Evolutionary conservation across 2,329 filamentous ascomycete species (phyloP).

Genomic region (Microdochium bolleyi): DNA sequence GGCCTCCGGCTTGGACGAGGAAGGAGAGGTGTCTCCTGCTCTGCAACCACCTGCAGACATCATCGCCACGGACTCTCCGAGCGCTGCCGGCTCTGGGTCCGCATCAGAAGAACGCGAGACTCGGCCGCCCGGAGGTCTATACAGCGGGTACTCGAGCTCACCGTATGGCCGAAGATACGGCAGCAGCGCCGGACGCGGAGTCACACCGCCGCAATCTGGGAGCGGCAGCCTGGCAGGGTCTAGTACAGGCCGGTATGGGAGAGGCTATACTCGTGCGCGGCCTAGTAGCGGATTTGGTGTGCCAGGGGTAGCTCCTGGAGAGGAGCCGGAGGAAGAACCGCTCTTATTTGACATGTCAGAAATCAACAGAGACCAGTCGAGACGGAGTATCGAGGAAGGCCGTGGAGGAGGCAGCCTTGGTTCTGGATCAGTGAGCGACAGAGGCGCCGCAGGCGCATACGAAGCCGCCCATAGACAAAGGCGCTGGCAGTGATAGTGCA

Average conservation of each 20-base stretch:
- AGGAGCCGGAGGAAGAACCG: conserved; percentile 57
- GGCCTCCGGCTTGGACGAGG: conserved; percentile 23
- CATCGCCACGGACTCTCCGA: conserved; percentile 22
- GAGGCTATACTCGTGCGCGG: conserved; percentile 24
- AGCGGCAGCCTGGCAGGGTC: conserved; percentile 23
- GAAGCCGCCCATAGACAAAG: conserved; percentile 20
- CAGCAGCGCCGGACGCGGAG: conserved; percentile 20
- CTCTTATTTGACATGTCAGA: conserved; percentile 68
- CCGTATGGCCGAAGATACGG: conserved; percentile 39
- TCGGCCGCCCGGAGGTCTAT: conserved; percentile 35
- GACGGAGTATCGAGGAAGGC: conserved; percentile 51
- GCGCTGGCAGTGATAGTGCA: conserved; percentile 12
- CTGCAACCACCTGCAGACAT: conserved; percentile 36
- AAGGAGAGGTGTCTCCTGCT: conserved; percentile 20
- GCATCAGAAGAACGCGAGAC: conserved; percentile 31
- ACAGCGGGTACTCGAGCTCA: conserved; percentile 29
- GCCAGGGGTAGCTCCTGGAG: conserved; percentile 31
- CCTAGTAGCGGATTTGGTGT: conserved; percentile 31
- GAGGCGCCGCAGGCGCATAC: conserved; percentile 25
- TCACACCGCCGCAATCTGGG: conserved; percentile 21
- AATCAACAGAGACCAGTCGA: conserved; percentile 47
- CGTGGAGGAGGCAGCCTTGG: conserved; percentile 30
- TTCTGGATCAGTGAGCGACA: conserved; percentile 9
- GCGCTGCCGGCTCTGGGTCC: conserved; percentile 18
- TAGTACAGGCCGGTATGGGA: conserved; percentile 18